Conservation (phyloP, 495 filamentous ascomycete genomes). For the Chaetomium fimeti region DNA sequence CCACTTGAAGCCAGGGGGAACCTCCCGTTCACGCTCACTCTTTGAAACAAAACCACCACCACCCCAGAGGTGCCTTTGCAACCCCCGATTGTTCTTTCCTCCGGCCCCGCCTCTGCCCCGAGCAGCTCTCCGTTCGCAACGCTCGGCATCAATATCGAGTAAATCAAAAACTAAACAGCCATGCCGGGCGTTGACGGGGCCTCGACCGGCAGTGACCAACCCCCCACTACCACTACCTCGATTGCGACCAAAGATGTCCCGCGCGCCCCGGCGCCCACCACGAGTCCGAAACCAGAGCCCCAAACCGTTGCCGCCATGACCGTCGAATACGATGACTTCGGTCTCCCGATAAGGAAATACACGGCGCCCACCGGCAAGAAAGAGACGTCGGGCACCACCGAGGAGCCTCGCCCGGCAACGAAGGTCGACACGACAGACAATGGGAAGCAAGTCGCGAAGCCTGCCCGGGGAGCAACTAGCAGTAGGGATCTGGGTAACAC, state of each 20-base stretch:
- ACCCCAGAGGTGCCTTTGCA: not conserved
- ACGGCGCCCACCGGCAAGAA: slow-evolving; percentile 6
- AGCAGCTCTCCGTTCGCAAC: slow-evolving; percentile 3
- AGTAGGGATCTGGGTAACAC: not conserved
- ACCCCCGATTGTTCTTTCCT: not conserved
- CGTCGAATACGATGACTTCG: slow-evolving; percentile 56
- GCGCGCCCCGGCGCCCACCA: slow-evolving; percentile 7
- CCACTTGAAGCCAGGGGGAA: not conserved
- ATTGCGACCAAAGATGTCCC: slow-evolving; percentile 18
- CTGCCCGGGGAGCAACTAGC: not conserved
- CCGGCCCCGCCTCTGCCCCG: not conserved
- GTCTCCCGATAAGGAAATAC: slow-evolving; percentile 51
- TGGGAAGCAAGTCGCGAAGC: not conserved
- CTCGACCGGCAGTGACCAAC: slow-evolving; percentile 30
- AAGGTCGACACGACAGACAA: not conserved
- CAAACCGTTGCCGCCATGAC: slow-evolving; percentile 30
- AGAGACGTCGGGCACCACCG: slow-evolving; percentile 1
- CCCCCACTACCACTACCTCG: not conserved
- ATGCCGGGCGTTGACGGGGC: slow-evolving; percentile 31
- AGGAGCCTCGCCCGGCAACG: not conserved
- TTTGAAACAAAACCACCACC: slow-evolving; percentile 4
- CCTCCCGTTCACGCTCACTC: not conserved
- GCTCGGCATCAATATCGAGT: not conserved
- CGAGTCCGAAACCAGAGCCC: slow-evolving; percentile 1
- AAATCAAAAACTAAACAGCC: slow-evolving; percentile 18